Base-by-base conservation (phyloP, 225 moss, liverwort and hornwort species). In the Thuidium tamariscinum region DNA sequence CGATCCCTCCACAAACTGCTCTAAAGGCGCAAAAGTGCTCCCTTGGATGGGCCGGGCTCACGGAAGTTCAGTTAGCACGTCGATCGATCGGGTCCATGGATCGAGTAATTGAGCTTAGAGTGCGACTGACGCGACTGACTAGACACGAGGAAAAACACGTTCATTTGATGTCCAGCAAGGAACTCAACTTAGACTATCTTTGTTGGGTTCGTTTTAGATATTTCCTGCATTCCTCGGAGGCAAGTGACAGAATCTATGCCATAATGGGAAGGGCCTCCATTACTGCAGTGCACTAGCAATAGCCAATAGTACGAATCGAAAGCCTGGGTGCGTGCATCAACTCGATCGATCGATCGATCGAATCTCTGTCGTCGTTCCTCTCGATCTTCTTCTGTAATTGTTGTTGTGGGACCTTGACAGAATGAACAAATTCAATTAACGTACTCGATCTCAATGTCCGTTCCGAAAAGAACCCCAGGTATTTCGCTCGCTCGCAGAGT, bases 41-140 rank as follows among this genome's bases (percentile, higher is more conserved):
- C 18, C 17, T 4, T 72, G 72, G 46, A 72, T 46, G n/a, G n/a
- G n/a, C n/a, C 46, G 72, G 17, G 72, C 46, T 46, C 17, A 9
- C 19, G 65, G 10, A 19, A 1, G 1, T n/a, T n/a, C n/a, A n/a
- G n/a, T 7, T 7, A 37, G 6, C 1, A 1, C 32, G 13, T 27
- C n/a, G n/a, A 9, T 49, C n/a, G n/a, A n/a, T 11, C 49, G 27
- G 42, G 70, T 70, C 42, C 25, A 9, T 9, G 26, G 41, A 55
- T 54, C 10, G 57, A 57, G 57, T 57, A 51, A 51, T n/a, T n/a
- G n/a, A n/a, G 16, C 7, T 48, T 15, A 51, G 51, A n/a, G n/a
- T n/a, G n/a, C n/a, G n/a, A n/a, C n/a, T 51, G 14, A 51, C 22
- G 57, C 25, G 46, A 41, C 0, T 27, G 60, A 64, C 29, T 46